Evolutionary conservation across 306 rosid genomes (phyloP).

Genomic region (Castanea sativa): DNA sequence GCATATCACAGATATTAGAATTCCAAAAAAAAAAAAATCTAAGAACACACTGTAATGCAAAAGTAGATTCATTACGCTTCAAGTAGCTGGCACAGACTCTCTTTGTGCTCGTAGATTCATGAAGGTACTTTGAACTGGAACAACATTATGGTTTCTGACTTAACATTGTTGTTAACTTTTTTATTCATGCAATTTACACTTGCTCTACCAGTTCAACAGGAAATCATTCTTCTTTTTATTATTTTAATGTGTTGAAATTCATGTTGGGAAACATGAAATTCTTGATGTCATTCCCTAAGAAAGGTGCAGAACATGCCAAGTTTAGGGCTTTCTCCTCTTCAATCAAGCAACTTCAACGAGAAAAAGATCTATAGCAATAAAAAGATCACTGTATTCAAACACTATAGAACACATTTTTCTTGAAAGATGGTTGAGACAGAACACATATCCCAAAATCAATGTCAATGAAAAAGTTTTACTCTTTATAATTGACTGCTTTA

Average conservation of each 20-base stretch:
- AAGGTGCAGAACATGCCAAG: neutral
- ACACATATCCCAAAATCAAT: constrained; percentile 11
- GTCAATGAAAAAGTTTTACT: constrained; percentile 9
- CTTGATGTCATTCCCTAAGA: neutral
- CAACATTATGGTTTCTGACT: neutral
- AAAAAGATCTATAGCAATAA: neutral
- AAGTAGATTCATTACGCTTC: neutral
- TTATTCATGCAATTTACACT: neutral
- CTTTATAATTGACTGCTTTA: constrained; percentile 12
- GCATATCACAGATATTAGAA: too few species aligned
- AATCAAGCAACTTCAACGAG: neutral
- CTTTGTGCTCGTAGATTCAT: neutral
- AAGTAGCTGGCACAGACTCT: neutral
- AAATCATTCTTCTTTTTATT: neutral
- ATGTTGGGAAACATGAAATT: constrained; percentile 1
- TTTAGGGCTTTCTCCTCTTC: neutral
- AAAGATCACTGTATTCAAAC: neutral
- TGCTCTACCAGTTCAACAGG: neutral
- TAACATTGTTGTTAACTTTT: neutral
- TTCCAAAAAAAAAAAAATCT: too few species aligned
- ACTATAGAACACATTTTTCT: neutral
- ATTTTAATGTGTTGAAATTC: neutral
- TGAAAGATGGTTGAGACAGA: constrained; percentile 6
- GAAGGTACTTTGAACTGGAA: neutral
- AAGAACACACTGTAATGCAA: neutral